A percentile compares a stretch with the other conserved stretches of the same genome.
Conservation (phyloP, 1,284 basidiomycete species). For the Cutaneotrichosporon cavernicola region DNA sequence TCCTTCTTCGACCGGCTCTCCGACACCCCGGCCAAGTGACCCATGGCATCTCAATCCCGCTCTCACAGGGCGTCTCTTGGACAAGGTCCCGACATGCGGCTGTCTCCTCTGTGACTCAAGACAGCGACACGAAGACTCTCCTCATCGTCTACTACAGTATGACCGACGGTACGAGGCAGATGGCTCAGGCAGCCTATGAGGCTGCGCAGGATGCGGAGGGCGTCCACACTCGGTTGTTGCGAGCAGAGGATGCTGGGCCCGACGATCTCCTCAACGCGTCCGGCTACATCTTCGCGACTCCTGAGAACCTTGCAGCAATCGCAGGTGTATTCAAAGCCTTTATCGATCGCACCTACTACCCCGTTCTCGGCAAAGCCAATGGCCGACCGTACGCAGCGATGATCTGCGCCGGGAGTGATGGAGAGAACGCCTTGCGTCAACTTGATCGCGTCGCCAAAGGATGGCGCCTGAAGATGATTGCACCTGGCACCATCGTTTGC, state of each 20-base stretch:
- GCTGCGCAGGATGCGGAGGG: slow-evolving; percentile 16
- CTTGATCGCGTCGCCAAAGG: slow-evolving; percentile 22
- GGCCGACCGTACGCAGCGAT: slow-evolving; percentile 24
- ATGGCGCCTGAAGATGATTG: slow-evolving; percentile 21
- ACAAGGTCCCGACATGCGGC: neutral
- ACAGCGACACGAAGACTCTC: slow-evolving; percentile 24
- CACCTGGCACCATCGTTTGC: slow-evolving; percentile 19
- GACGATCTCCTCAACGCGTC: slow-evolving; percentile 18
- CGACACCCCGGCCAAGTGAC: neutral
- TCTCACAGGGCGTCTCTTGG: no score
- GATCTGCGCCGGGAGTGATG: slow-evolving; percentile 26
- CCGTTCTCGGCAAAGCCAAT: slow-evolving; percentile 18
- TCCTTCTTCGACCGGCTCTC: neutral
- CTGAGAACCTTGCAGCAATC: slow-evolving; percentile 26
- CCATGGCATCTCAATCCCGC: neutral
- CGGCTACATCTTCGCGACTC: slow-evolving; percentile 22
- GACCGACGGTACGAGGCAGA: slow-evolving; percentile 22
- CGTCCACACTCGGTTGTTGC: slow-evolving; percentile 2
- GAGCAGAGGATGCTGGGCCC: slow-evolving; percentile 16
- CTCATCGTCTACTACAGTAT: slow-evolving; percentile 29
- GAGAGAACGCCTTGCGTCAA: slow-evolving; percentile 19
- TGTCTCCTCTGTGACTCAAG: neutral
- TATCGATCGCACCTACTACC: slow-evolving; percentile 23
- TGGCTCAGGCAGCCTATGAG: slow-evolving; percentile 21
- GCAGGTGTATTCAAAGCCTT: slow-evolving; percentile 25